Evolutionary conservation across 2,329 filamentous ascomycete genomes (phyloP), one percentile per base, ranked within the genome.

Genomic region (Teratosphaeria nubilosa): DNA sequence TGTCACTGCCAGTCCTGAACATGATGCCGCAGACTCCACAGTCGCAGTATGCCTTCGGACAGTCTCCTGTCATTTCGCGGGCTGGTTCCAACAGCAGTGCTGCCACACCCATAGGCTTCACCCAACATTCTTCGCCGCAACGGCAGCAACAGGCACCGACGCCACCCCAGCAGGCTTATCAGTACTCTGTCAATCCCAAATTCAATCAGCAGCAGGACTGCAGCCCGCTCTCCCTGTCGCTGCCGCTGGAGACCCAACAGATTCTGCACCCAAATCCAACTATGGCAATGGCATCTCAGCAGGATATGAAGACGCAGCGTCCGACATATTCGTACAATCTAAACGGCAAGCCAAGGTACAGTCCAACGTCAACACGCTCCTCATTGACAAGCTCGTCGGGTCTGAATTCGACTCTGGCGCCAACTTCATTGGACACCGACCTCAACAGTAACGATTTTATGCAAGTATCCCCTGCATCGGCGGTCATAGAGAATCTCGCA

Each of bases 181-280:
- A 56, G 22, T 20, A 37, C 14, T 41, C 32, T 16, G 61, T 59
- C 62, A 53, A 55, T 51, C 32, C 50, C 27, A 53, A 50, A 34
- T 59, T 51, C 51, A 54, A 60, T 3, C 58, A 58, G 22, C 51
- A 56, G 37, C 41, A 56, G 54, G 60, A 56, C 30, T 59, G 41
- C 68, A 65, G 53, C 66, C 78, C 78, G 10, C 72, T 83, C 56
- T 78, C 77, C 1, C 75, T 77, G 48, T 72, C 76, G 3, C 69
- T 83, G 24, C 80, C 81, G 24, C 68, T 76, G 3, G 78, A 83
- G 62, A 74, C 79, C 1, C 80, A 82, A 66, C 78, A 80, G 65
- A 70, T 83, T 20, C 70, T 83, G 13, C 51, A 34, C 16, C 56
- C 30, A 2, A 53, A 32, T 14, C 30, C 55, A 2, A 48, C 24